Base-by-base conservation (phyloP, 495 filamentous ascomycete species). In the Neurospora africana region DNA sequence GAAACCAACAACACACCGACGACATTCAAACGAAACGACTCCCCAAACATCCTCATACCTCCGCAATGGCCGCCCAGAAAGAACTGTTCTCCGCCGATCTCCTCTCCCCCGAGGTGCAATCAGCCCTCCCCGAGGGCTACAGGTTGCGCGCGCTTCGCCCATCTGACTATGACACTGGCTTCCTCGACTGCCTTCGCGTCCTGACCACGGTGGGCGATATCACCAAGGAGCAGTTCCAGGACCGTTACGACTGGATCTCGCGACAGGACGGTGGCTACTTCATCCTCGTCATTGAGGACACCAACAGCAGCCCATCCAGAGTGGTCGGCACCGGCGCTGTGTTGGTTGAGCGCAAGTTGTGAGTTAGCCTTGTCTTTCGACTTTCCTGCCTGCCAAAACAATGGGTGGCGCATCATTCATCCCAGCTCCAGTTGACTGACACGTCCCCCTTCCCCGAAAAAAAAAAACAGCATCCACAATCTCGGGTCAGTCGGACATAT, bases 131-230 rank as follows among this genome's bases (percentile, higher is more conserved):
- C 37, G 83, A 89, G 74, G 89, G 90, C 76, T 98, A 98, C 86
- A 89, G 84, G 23, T 87, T 96, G 75, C 93, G 95, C 8, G 91
- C 96, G 1, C 82, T 97, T 70, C 89, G 89, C 74, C 87, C 88
- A 75, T 86, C 85, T 77, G 95, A 99, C 84, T 97, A 91, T 84
- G 81, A 87, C 36, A 83, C 84, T 5, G 91, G 91, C 71, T 97
- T 97, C 81, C 89, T 98, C 65, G 93, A 97, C 80, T 93, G 94
- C 71, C 87, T 99, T 69, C 89, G 93, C 15, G 94, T 97, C 36
- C 84, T 99, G 75, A 98, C 95, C 5, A 93, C 91, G 41, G 96
- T 99, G 33, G 96, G 96, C 71, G 93, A 97, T 47, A 91, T 98
- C 74, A 86, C 83, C 58, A 86, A 91, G 80, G 87, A 89, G 71